Base-by-base conservation (phyloP, 2,329 filamentous ascomycete species). In the Penicillium griseofulvum region DNA sequence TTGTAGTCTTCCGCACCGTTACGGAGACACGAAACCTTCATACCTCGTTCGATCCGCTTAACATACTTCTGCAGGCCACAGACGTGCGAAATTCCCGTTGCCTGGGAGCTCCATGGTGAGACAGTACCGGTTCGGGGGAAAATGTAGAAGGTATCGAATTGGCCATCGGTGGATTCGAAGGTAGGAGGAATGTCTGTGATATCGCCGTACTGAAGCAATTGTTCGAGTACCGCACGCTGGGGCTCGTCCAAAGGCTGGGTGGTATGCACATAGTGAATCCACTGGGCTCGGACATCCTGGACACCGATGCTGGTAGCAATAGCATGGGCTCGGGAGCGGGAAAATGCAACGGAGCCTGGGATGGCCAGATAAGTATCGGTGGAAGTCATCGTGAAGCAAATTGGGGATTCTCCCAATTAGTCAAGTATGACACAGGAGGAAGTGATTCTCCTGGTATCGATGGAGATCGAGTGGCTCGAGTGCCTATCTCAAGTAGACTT, bases 41-140 rank as follows among this genome's bases (percentile, higher is more conserved):
- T 85, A 49, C 92, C 94, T 64, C 91, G 85, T 77, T 99, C 94
- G 63, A 97, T 89, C 55, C 93, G 87, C 69, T 87, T 81, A 45
- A 87, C 83, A 29, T 88, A 82, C 50, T 84, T 75, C 39, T 86
- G 84, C 56, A 97, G 79, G 26, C 90, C 92, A 71, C 93, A 97
- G 31, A 97, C 93, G 63, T 94, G 87, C 51, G 93, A 89, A 72
- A 97, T 97, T 71, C 87, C 93, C 44, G 93, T 96, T 28, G 92
- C 93, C 74, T 97, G 92, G 54, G 92, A 96, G 76, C 91, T 97
- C 94, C 94, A 99, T 71, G 94, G 94, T 38, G 92, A 97, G 64
- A 96, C 87, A 2, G 85, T 92, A 66, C 85, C 85, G 17, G 89
- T 89, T 63, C 93, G 85, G 19, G 93, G 93, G 44, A 83, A 86